Evolutionary conservation across 139 green algal species (phyloP), one percentile per base, ranked within the genome.

Genomic region (Nannochloris sp.): DNA sequence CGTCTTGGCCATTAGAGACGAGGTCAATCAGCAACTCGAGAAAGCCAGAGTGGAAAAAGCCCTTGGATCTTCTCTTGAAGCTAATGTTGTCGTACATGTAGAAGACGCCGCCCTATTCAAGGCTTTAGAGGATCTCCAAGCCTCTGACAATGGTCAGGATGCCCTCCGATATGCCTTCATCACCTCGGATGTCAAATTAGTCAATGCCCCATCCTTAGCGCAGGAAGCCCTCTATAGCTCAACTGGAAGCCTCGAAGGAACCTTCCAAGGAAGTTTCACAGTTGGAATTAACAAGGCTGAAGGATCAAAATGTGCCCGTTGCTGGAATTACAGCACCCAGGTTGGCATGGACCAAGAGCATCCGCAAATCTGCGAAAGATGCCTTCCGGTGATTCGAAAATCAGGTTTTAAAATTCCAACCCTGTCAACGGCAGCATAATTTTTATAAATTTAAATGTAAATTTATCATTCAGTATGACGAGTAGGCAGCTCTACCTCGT

Each of bases 311-410:
- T 98, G 91, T 77, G 80, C 74, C 25, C 84, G 93, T 55, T 99
- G 93, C 76, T 99, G 93, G 93, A 96, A 95, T 73, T 97, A 95
- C 77, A 87, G 78, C 44, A n/a, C 53, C 1, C 13, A 43, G 14
- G 61, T 72, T 6, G 87, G 78, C 2, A 17, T 45, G 9, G 60
- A 81, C 30, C 25, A 30, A 2, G 67, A 76, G 23, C 87, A 96
- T 76, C 68, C 84, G 4, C 66, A 86, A 51, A 70, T 98, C 51
- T 99, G 93, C 65, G 85, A 95, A 62, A 79, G 93, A 14, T 99
- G 93, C 72, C 8, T 61, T 11, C 85, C 89, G 2, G 79, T 98
- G 5, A 75, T 97, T n/a, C 26, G 29, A 20, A 44, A 26, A 59
- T 48, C 68, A 37, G 63, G 63, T 2, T 63, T 72, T 12, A 28